Conservation (phyloP, 2,329 filamentous ascomycete genomes). For the Aspergillus awamori region DNA sequence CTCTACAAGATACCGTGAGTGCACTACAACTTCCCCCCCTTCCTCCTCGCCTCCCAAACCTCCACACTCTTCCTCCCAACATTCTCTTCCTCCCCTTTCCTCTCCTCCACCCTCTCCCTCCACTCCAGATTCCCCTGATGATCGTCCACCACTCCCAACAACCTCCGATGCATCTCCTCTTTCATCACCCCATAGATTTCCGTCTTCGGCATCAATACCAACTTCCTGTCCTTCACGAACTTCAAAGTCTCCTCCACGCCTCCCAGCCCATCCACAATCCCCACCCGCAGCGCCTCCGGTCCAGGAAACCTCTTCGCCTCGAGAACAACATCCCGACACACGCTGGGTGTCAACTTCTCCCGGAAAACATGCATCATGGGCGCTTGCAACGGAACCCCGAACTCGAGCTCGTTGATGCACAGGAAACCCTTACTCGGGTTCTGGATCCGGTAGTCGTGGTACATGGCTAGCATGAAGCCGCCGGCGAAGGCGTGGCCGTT, state of each 20-base stretch:
- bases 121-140: constrained; percentile 51
- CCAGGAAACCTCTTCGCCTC: constrained; percentile 71
- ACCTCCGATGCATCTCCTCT: constrained; percentile 73
- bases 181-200: constrained; percentile 73
- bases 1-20: background rate
- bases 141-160: constrained; percentile 60
- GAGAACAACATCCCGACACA: constrained; percentile 69
- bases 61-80: constrained; percentile 53
- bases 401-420: constrained; percentile 80
- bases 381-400: constrained; percentile 73
- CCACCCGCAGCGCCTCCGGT: constrained; percentile 63
- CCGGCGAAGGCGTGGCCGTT: constrained; percentile 82
- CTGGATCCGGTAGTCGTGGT: constrained; percentile 82
- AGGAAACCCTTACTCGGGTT: constrained; percentile 70
- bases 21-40: constrained; percentile 28
- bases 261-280: constrained; percentile 70
- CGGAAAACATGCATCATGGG: constrained; percentile 76
- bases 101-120: constrained; percentile 53
- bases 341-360: constrained; percentile 61
- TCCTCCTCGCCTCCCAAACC: constrained; percentile 50
- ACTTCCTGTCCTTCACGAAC: constrained; percentile 61
- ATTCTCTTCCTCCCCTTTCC: constrained; percentile 45
- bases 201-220: constrained; percentile 64
- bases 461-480: constrained; percentile 79
- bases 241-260: constrained; percentile 64